Conservation (phyloP, 169 alveolate species). For the Neospora caninum region DNA sequence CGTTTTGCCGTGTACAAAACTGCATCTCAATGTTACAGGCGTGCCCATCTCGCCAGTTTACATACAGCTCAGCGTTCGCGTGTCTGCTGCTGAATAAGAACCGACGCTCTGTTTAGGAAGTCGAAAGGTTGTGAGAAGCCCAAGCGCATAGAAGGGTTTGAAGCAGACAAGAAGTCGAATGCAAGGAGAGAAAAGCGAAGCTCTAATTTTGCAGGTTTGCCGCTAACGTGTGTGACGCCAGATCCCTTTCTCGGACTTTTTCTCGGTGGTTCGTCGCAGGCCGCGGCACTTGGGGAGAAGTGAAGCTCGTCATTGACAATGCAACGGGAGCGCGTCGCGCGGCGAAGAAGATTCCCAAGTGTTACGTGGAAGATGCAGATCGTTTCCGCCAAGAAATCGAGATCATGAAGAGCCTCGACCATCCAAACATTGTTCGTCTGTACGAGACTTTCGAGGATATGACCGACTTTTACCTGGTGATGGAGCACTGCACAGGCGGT, state of each 20-base stretch:
- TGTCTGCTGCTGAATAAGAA: too few species aligned
- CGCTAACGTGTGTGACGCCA: neutral
- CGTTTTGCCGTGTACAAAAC: too few species aligned
- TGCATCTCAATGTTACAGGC: too few species aligned
- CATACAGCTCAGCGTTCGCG: too few species aligned
- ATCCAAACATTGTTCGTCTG: constrained; percentile 94
- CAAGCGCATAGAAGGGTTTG: too few species aligned
- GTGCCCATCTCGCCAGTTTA: too few species aligned
- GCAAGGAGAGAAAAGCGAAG: neutral
- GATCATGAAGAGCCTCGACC: constrained; percentile 89
- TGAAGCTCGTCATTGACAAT: constrained; percentile 75
- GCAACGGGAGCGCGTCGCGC: constrained; percentile 77
- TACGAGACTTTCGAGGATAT: constrained; percentile 90
- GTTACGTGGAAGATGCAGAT: constrained; percentile 75
- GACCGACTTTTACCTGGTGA: constrained; percentile 84
- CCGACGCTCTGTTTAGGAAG: too few species aligned
- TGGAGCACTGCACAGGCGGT: constrained; percentile 92
- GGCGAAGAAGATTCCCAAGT: constrained; percentile 80
- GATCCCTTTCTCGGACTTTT: neutral
- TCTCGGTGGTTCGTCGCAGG: constrained; percentile 57
- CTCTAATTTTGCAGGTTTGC: too few species aligned
- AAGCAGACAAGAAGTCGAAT: too few species aligned
- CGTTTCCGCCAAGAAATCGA: constrained; percentile 87
- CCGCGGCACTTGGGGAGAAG: constrained; percentile 82
- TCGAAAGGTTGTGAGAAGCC: too few species aligned